Base-by-base conservation (phyloP, 345 rosid species). In the Excoecaria agallocha region DNA sequence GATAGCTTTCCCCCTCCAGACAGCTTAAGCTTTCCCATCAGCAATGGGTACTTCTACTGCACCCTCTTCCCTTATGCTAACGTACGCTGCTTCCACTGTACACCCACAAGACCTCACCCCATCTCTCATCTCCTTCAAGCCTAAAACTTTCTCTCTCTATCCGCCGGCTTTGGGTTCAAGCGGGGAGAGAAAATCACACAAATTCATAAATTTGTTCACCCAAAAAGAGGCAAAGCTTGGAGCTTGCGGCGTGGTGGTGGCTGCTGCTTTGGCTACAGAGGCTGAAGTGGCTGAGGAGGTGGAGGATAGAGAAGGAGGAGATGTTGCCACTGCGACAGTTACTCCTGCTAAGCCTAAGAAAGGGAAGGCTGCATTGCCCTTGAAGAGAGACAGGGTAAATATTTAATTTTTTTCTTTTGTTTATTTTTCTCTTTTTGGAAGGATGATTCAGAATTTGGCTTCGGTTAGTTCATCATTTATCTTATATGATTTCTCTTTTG, bases 371-470 rank as follows among this genome's bases (percentile, higher is more conserved):
- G 92, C 89, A 30, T 78, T 93, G 86, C 88, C 78, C 55, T 86
- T 91, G 65, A 95, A 95, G 84, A 93, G 94, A 78, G 98, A 95
- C 74, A 86, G 98, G 62, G 99, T 95, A 91, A 11, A 86, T 16
- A 86, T 16, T 51, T 60, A 19, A 43, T 6, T 17, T 2, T n/a
- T 65, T 77, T 25, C 56, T 16, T 70, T 73, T 58, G 1, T 54
- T 30, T 24, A 1, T 52, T 5, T 62, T 66, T 22, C 16, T 38
- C 52, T 30, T 20, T 63, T 25, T 16, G 68, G 22, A 57, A 39
- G 57, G 69, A 59, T 54, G 25, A 41, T 74, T 73, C 63, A 63
- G 22, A 22, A 12, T 46, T 38, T 71, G 82, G 66, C 50, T 75
- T 66, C 50, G 25, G 38, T 75, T 55, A 48, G 59, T 69, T 73